These are phyloP conservation scores for Tarenaya hassleriana DNA, from an alignment of 345 rosid genomes.

Conservation along the genomic window DNA sequence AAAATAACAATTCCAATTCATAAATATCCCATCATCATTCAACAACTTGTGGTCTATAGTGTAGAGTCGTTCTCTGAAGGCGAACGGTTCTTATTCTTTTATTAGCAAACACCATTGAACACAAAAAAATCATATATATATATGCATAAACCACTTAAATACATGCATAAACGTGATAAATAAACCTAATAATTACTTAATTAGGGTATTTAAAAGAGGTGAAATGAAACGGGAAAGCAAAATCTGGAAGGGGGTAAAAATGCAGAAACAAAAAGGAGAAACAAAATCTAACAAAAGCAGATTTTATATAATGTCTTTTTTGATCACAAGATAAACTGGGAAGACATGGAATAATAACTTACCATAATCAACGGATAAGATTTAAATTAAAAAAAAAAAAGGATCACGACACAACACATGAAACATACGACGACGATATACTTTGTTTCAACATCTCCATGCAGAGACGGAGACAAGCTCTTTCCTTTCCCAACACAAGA, in stretches of 20 bases:
- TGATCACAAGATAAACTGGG: constrained; percentile 10
- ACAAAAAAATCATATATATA: no score
- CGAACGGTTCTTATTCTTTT: no score
- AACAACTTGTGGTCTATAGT: no score
- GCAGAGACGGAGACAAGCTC: constrained; percentile 85
- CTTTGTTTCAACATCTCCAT: constrained; percentile 64
- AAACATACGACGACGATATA: constrained; percentile 10
- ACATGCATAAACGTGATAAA: no score
- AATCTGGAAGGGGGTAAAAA: constrained; percentile 1
- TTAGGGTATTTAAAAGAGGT: no score
- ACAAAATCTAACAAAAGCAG: constrained; percentile 23
- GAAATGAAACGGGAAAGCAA: no score
- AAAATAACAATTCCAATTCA: no score
- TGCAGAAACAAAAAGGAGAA: constrained; percentile 5
- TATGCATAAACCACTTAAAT: no score
- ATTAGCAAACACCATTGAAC: no score
- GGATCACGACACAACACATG: not conserved
- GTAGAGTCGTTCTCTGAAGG: no score
- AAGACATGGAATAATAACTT: constrained; percentile 24
- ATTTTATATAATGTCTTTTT: constrained; percentile 23
- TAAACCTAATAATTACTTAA: no score
- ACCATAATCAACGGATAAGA: not conserved
- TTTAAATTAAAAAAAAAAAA: not conserved
- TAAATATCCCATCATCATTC: no score
- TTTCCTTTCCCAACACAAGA: constrained; percentile 79